phyloP scores from a whole-genome alignment of 441 rosid species.

The Adansonia gregorii region DNA sequence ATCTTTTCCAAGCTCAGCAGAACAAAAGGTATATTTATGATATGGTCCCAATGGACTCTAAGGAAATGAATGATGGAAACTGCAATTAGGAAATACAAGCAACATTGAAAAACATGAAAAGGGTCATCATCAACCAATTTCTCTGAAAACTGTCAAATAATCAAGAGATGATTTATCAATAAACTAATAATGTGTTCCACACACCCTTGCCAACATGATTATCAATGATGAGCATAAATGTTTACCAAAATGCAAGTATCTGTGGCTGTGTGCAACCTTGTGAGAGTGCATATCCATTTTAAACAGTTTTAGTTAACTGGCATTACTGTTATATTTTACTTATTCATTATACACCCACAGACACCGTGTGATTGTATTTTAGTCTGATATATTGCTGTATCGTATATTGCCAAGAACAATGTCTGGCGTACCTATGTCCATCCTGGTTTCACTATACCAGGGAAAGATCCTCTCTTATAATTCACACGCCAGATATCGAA shows the following conservation, averaged over 20 bases:
- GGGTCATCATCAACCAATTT: neutral
- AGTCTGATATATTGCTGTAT: neutral
- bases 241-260: neutral
- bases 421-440: neutral
- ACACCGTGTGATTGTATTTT: neutral
- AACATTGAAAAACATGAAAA: neutral
- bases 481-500: neutral
- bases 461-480: neutral
- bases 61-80: neutral
- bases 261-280: neutral
- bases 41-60: neutral
- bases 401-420: neutral
- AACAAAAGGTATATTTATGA: neutral
- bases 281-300: neutral
- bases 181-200: neutral
- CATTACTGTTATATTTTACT: neutral
- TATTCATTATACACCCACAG: neutral
- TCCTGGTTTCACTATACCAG: neutral
- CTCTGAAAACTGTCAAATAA: neutral
- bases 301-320: neutral
- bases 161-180: neutral
- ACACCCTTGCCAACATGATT: neutral
- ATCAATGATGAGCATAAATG: neutral
- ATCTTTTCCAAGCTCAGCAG: neutral
- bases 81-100: neutral